phyloP scores from a whole-genome alignment of 2,329 filamentous ascomycete genomes.

The Xylaria hypoxylon region DNA sequence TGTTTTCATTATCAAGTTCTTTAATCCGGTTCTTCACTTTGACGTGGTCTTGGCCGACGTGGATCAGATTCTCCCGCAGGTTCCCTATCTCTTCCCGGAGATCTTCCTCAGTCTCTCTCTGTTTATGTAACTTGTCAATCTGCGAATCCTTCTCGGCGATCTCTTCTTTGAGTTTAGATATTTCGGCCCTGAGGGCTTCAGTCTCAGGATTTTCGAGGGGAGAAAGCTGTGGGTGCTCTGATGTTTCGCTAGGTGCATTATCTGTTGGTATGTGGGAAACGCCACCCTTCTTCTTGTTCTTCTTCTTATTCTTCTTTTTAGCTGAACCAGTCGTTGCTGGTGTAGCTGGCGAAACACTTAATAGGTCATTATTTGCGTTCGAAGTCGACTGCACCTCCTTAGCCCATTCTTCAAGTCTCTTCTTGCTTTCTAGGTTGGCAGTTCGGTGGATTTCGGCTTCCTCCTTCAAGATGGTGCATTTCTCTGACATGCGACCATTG shows the following conservation, averaged over 20 bases:
- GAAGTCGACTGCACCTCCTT: conserved; percentile 50
- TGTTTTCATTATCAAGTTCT: conserved; percentile 76
- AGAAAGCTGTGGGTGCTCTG: conserved; percentile 52
- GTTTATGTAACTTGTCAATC: conserved; percentile 77
- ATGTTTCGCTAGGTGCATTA: conserved; percentile 52
- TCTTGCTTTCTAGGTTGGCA: conserved; percentile 55
- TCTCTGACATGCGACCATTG: conserved; percentile 50
- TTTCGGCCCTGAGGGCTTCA: conserved; percentile 60
- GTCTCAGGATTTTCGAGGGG: conserved; percentile 48
- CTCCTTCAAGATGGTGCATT: conserved; percentile 58
- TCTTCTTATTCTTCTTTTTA: conserved; percentile 91
- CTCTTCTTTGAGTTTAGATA: conserved; percentile 63
- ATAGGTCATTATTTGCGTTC: conserved; percentile 29
- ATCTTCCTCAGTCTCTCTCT: conserved; percentile 80
- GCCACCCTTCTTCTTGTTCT: conserved; percentile 88
- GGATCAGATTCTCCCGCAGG: conserved; percentile 81
- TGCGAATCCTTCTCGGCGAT: conserved; percentile 75
- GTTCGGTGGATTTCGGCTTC: conserved; percentile 56
- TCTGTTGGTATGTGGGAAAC: conserved; percentile 60
- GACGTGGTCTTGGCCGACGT: conserved; percentile 85
- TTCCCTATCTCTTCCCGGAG: conserved; percentile 87
- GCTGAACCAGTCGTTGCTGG: conserved; percentile 57
- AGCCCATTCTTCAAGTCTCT: conserved; percentile 56
- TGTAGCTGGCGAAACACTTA: conserved; percentile 25
- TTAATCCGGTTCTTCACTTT: conserved; percentile 83